Evolutionary conservation across 176 grass and related monocot species (phyloP), one percentile per base, ranked within the genome.

Genomic region (Triticum dicoccoides): DNA sequence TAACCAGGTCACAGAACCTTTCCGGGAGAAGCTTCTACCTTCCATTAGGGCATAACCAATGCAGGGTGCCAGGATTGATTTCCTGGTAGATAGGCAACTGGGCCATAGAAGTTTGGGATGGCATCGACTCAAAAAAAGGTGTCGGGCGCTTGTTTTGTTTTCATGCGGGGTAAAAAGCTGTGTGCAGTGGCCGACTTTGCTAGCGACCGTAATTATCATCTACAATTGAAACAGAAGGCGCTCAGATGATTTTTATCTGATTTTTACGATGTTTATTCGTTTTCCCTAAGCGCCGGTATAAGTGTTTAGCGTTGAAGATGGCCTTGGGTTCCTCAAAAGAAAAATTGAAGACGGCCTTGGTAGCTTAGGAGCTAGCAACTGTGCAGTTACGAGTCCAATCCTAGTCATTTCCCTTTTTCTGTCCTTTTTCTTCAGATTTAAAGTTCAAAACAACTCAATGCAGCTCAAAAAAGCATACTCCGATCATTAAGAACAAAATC

Each of bases 401-500:
- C 37, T 71, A 30, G 64, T 88, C 6, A 76, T 47, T 44, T 66
- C 49, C 58, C 78, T 70, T 45, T 9, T 56, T 78, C 66, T 83
- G 20, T 52, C 30, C 75, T 20, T 44, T 38, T 29, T 21, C 49
- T 77, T 78, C 65, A 76, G 29, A 76, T 41, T 63, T 82, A 70
- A 71, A 21, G 61, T 58, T 86, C 51, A 51, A 67, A 61, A 27
- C 25, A 30, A 61, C 34, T 76, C 5, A 58, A 41, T 30, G 47
- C 13, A 70, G 29, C 51, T 84, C 68, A 79, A 82, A 82, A 82
- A 69, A 65, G 14, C 65, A 84, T 44, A 68, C 15, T 61, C 21
- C 25, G 14, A 8, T 52, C 3, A 10, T 70, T 35, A 82, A 82
- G 37, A 81, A 66, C 15, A 66, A 39, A 80, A 39, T 65, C 58